A percentile compares a stretch with the other conserved stretches of the same genome.
Conservation (phyloP, 257 asterid species). For the Salvia hispanica region DNA sequence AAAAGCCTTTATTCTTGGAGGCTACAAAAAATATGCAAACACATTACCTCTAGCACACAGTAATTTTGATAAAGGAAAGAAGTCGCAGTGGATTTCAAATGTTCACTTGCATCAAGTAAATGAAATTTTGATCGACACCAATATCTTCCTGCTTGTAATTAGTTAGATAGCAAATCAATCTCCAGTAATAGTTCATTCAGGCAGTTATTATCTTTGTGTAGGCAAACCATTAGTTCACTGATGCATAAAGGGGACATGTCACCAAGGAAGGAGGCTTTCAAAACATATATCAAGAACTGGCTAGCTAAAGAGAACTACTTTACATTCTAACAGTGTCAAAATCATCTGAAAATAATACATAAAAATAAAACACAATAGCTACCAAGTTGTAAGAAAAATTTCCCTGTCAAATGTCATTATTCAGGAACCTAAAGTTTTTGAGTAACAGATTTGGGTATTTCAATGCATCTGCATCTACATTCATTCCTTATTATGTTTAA, state of each 20-base stretch:
- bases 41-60: slow-evolving; percentile 9
- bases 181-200: not conserved
- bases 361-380: not conserved
- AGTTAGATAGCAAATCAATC: slow-evolving; percentile 4
- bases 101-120: not conserved
- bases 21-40: slow-evolving; percentile 56
- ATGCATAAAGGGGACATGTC: not conserved
- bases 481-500: not conserved
- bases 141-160: not conserved
- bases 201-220: not conserved
- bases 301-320: not conserved
- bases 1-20: slow-evolving; percentile 75
- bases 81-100: slow-evolving; percentile 6
- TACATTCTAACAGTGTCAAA: not conserved
- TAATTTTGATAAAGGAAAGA: not conserved
- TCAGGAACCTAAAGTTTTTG: not conserved
- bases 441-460: not conserved
- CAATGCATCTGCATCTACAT: not conserved
- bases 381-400: not conserved
- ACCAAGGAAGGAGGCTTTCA: not conserved
- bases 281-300: not conserved
- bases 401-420: not conserved
- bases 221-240: not conserved
- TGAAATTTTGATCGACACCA: not conserved
- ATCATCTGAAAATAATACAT: not conserved